A percentile compares a stretch with the other conserved stretches of the same genome.
phyloP scores from a whole-genome alignment of 129 eudicot genomes.

The Artemisia tridentata region DNA sequence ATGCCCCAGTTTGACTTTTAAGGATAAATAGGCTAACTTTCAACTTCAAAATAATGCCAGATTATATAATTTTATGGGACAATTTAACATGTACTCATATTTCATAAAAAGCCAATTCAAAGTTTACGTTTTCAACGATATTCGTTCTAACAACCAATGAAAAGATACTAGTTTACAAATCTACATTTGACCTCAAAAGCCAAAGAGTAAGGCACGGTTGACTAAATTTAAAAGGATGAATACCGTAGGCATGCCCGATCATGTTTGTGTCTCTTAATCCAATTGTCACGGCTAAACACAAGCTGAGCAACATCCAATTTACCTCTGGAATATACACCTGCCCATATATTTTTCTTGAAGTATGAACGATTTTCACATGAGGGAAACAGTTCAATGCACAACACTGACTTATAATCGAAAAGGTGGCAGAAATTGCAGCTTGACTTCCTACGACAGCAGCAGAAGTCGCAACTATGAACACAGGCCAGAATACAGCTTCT shows the following conservation, averaged over 20 bases:
- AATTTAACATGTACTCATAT: no score
- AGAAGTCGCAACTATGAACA: constrained; percentile 60
- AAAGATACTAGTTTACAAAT: background rate
- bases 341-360: constrained; percentile 66
- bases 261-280: constrained; percentile 63
- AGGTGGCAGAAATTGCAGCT: constrained; percentile 83
- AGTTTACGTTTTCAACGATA: background rate
- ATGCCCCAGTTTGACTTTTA: background rate
- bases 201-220: background rate
- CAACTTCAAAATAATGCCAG: no score
- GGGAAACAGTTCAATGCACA: constrained; percentile 71
- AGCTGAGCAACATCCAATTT: constrained; percentile 64
- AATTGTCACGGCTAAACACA: constrained; percentile 66
- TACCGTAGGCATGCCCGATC: constrained; percentile 79
- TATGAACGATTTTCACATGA: constrained; percentile 67
- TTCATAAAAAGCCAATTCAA: background rate
- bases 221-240: constrained; percentile 9
- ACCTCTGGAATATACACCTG: constrained; percentile 85
- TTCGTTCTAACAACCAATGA: background rate
- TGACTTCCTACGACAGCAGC: constrained; percentile 76
- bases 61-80: no score
- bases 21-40: no score
- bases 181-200: background rate
- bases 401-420: constrained; percentile 72
- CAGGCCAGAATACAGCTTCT: constrained; percentile 70